These are phyloP conservation scores for Pharus latifolius DNA, from an alignment of 176 grass and related monocot species.

Conservation along the genomic window DNA sequence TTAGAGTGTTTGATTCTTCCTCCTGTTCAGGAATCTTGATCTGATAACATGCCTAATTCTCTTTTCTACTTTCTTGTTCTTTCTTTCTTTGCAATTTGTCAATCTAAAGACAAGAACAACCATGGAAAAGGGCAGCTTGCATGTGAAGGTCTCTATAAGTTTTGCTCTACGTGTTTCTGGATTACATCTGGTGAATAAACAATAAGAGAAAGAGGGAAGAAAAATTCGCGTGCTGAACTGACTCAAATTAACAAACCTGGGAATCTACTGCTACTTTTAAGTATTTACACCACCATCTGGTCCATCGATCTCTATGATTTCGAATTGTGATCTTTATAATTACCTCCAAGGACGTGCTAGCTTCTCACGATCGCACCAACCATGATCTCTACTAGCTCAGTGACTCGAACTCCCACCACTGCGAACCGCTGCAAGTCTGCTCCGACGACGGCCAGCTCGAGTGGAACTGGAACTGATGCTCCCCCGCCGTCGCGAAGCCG, in stretches of 20 bases:
- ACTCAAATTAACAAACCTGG: slow-evolving; percentile 7
- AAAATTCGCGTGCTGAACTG: slow-evolving; percentile 4
- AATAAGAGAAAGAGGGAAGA: not conserved
- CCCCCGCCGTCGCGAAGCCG: slow-evolving; percentile 35
- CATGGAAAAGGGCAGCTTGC: not conserved
- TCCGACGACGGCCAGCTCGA: slow-evolving; percentile 53
- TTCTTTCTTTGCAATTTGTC: not conserved
- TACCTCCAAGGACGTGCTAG: too few relatives aligned
- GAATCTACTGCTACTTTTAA: slow-evolving; percentile 34
- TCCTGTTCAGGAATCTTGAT: slow-evolving; percentile 25
- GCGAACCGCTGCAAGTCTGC: slow-evolving; percentile 48
- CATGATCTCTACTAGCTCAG: slow-evolving; percentile 33
- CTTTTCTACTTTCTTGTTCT: not conserved
- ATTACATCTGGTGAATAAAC: slow-evolving; percentile 21
- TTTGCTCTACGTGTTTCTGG: slow-evolving; percentile 30
- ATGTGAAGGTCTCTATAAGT: slow-evolving; percentile 26
- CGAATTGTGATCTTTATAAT: too few relatives aligned
- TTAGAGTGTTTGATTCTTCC: slow-evolving; percentile 24
- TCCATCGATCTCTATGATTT: not conserved
- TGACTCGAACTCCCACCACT: slow-evolving; percentile 96
- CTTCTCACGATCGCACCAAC: not conserved
- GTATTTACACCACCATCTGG: slow-evolving; percentile 26
- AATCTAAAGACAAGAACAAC: not conserved
- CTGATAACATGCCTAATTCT: not conserved
- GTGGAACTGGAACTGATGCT: slow-evolving; percentile 58